A percentile compares a stretch with the other conserved stretches of the same genome.
Conservation (phyloP, 2,329 filamentous ascomycete species). For the Botrytis pseudocinerea region DNA sequence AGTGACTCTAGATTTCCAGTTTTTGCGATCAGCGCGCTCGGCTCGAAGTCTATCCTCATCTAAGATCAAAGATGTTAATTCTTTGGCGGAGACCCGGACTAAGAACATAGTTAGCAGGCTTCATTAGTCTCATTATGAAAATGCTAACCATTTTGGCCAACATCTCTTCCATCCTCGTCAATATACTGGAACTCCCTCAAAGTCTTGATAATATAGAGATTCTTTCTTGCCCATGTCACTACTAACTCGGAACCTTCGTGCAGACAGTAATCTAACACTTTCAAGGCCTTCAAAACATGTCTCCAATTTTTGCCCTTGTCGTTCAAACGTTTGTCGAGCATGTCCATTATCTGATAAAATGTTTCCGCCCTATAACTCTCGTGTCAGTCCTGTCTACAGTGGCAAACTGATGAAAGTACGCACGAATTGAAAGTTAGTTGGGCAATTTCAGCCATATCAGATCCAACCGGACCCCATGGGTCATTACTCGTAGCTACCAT, state of each 20-base stretch:
- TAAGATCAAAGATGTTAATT: conserved; percentile 85
- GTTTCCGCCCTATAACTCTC: conserved; percentile 67
- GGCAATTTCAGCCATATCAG: conserved; percentile 98
- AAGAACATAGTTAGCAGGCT: conserved; percentile 37
- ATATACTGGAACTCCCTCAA: conserved; percentile 95
- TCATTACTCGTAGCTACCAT: conserved; percentile 93
- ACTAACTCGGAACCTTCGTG: conserved; percentile 96
- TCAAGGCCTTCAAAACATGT: conserved; percentile 94
- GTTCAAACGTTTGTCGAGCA: conserved; percentile 97
- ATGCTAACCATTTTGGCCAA: conserved; percentile 86
- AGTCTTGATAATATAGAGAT: conserved; percentile 98
- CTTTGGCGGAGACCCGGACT: conserved; percentile 96
- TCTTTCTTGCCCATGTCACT: conserved; percentile 97
- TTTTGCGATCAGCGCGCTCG: conserved; percentile 86
- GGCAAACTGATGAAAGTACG: conserved; percentile 40
- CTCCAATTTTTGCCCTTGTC: conserved; percentile 99
- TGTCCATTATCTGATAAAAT: conserved; percentile 99
- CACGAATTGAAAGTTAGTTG: conserved; percentile 98
- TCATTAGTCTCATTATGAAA: neutral
- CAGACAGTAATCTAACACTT: conserved; percentile 95
- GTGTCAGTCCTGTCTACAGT: conserved; percentile 22
- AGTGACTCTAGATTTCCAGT: conserved; percentile 95
- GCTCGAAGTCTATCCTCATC: conserved; percentile 91
- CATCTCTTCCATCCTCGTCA: conserved; percentile 92
- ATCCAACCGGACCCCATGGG: conserved; percentile 95